Evolutionary conservation across 495 filamentous ascomycete species (phyloP).

Genomic region (Tuber umbilicatum): DNA sequence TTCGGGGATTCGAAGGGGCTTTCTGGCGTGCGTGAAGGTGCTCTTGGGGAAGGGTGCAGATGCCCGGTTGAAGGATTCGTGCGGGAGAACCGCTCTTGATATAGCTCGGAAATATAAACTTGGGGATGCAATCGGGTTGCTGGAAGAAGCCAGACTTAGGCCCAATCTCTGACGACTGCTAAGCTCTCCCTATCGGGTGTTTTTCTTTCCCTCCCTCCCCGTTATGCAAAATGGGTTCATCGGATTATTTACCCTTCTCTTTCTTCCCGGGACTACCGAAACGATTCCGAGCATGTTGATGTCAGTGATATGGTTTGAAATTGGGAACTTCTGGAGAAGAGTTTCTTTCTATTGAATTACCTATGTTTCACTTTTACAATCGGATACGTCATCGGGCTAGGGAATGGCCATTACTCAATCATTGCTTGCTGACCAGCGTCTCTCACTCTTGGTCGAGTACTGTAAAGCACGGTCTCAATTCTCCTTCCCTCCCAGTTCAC

Average conservation of each 20-base stretch:
- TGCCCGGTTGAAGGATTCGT: neutral
- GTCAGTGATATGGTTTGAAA: neutral
- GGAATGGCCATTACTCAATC: neutral
- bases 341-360: neutral
- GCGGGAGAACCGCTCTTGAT: slow-evolving; percentile 2
- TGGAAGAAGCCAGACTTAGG: neutral
- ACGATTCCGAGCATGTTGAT: neutral
- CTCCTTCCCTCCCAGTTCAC: neutral
- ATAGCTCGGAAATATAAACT: slow-evolving; percentile 4
- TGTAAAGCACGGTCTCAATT: neutral
- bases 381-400: neutral
- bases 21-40: neutral
- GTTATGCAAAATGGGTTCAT: neutral
- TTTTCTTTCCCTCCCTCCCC: neutral
- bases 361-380: neutral
- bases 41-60: slow-evolving; percentile 2
- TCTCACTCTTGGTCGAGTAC: neutral
- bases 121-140: slow-evolving; percentile 2
- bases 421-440: neutral
- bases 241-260: neutral
- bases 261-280: neutral
- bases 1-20: neutral
- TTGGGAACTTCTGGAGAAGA: neutral
- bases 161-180: neutral
- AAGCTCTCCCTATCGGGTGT: neutral